A percentile compares a stretch with the other conserved stretches of the same genome.
Evolutionary conservation across 2,329 filamentous ascomycete species (phyloP).

Genomic region (Xylariaceae sp.): DNA sequence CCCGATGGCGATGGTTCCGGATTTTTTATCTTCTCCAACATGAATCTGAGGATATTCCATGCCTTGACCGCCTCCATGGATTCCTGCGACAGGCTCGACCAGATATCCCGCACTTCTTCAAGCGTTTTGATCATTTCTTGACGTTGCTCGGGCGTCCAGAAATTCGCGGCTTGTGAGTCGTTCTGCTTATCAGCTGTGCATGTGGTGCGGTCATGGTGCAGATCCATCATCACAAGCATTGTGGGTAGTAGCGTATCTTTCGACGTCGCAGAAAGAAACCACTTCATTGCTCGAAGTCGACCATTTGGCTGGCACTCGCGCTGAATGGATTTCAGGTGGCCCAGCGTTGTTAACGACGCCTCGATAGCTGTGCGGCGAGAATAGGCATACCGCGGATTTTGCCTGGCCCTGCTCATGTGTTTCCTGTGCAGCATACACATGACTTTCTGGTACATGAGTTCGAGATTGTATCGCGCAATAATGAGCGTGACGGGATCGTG

Average conservation of each 20-base stretch:
- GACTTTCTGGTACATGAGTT: slow-evolving; percentile 83
- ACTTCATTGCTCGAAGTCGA: slow-evolving; percentile 67
- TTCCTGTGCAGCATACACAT: slow-evolving; percentile 85
- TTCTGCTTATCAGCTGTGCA: slow-evolving; percentile 40
- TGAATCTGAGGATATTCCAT: slow-evolving; percentile 71
- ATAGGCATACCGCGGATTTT: slow-evolving; percentile 77
- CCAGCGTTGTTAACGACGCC: slow-evolving; percentile 75
- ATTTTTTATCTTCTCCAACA: slow-evolving; percentile 71
- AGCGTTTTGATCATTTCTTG: slow-evolving; percentile 73
- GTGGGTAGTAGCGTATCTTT: slow-evolving; percentile 83
- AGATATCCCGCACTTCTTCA: slow-evolving; percentile 70
- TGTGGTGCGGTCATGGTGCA: slow-evolving; percentile 63
- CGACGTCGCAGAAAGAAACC: slow-evolving; percentile 73
- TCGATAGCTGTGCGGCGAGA: slow-evolving; percentile 82
- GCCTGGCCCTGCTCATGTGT: slow-evolving; percentile 72
- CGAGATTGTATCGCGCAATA: slow-evolving; percentile 78
- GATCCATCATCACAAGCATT: slow-evolving; percentile 77
- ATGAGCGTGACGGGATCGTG: slow-evolving; percentile 80
- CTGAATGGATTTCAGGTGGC: slow-evolving; percentile 71
- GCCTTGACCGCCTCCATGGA: slow-evolving; percentile 92
- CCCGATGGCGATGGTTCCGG: slow-evolving; percentile 33
- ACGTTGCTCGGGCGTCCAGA: slow-evolving; percentile 58
- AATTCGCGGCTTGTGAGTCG: slow-evolving; percentile 44
- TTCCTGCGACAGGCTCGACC: slow-evolving; percentile 69
- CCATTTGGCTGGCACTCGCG: slow-evolving; percentile 69